phyloP scores from a whole-genome alignment of 192 early-diverging fungal genomes.

The Coemansia sp. region DNA sequence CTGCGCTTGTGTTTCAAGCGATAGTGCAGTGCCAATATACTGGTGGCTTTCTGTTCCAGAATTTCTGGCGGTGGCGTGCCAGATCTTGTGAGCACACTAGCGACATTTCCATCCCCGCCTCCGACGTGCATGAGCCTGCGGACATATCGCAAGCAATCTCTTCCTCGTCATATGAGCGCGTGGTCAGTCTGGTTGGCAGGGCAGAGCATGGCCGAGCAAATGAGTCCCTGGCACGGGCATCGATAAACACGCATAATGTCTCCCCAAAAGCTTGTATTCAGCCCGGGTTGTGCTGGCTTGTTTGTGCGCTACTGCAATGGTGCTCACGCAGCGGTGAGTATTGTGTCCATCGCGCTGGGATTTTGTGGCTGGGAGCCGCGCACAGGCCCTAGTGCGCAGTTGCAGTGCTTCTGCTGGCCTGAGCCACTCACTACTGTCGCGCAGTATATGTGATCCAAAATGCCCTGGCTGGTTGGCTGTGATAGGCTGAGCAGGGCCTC shows the following conservation, averaged over 20 bases:
- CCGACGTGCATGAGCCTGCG: not conserved
- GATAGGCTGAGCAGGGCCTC: too few relatives aligned
- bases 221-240: not conserved
- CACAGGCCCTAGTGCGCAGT: not conserved
- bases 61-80: constrained; percentile 9
- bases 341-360: constrained; percentile 1
- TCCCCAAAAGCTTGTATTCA: constrained; percentile 1
- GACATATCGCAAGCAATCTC: not conserved
- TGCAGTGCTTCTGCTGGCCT: not conserved
- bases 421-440: not conserved
- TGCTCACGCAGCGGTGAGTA: not conserved
- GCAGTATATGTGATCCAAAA: not conserved
- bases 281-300: not conserved
- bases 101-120: not conserved
- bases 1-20: not conserved
- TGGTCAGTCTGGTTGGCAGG: constrained; percentile 3
- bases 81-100: constrained; percentile 3
- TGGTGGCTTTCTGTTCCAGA: constrained; percentile 6
- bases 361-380: constrained; percentile 1
- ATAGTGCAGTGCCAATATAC: not conserved
- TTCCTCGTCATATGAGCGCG: not conserved
- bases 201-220: not conserved
- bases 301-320: not conserved
- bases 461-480: not conserved
- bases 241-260: not conserved